Evolutionary conservation across 495 filamentous ascomycete species (phyloP).

Genomic region (Lasiosphaeria hispida): DNA sequence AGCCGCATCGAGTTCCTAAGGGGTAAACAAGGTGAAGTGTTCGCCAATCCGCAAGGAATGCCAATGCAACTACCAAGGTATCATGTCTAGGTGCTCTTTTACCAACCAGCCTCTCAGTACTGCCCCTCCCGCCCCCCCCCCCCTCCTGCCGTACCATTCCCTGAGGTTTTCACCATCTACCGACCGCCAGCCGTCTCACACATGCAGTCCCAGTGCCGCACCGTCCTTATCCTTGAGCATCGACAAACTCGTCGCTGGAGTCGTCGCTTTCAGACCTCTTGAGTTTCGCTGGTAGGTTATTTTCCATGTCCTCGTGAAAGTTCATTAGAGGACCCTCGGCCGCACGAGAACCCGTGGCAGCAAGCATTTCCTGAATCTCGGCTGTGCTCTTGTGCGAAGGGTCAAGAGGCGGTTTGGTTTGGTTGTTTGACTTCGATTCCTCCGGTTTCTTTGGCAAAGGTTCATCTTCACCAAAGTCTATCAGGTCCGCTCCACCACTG

Average conservation of each 20-base stretch:
- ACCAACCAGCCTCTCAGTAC: too few species aligned
- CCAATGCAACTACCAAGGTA: too few species aligned
- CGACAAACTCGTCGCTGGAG: constrained; percentile 35
- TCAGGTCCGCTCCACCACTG: constrained; percentile 35
- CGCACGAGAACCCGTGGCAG: constrained; percentile 37
- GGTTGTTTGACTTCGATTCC: background rate
- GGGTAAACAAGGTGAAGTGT: background rate
- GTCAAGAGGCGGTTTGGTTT: constrained; percentile 18
- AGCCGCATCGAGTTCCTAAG: background rate
- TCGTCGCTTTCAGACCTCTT: constrained; percentile 27
- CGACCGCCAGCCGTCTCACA: background rate
- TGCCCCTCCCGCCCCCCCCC: too few species aligned
- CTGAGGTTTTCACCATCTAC: background rate
- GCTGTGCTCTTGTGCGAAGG: constrained; percentile 28
- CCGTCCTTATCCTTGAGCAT: constrained; percentile 26
- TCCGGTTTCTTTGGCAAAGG: background rate
- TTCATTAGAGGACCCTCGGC: constrained; percentile 43
- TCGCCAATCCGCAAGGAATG: background rate
- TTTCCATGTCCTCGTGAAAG: constrained; percentile 51
- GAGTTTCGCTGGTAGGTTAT: constrained; percentile 32
- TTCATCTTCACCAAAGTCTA: constrained; percentile 46
- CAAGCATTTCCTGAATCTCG: constrained; percentile 42
- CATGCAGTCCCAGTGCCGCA: background rate
- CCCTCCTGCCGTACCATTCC: too few species aligned
- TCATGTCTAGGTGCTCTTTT: too few species aligned